phyloP scores from a whole-genome alignment of 2,329 filamentous ascomycete species.

The Sphaerulina populicola region DNA sequence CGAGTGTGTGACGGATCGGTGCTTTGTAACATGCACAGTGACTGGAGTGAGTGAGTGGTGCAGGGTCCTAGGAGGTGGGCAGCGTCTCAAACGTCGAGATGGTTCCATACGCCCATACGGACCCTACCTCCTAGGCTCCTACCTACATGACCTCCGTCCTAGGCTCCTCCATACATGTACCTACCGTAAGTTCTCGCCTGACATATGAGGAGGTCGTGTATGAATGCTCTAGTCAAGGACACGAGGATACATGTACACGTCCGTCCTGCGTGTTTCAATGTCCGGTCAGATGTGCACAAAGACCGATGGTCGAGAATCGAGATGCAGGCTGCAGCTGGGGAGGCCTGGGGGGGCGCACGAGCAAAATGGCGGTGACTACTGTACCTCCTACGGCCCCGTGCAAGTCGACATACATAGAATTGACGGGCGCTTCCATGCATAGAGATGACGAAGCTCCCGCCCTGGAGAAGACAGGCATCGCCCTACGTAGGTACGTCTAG shows the following conservation, averaged over 20 bases:
- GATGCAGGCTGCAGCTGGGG: constrained; percentile 3
- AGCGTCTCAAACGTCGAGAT: constrained; percentile 5
- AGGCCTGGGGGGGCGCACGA: constrained; percentile 4
- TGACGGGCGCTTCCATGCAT: constrained; percentile 11
- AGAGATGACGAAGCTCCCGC: not conserved
- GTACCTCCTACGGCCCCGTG: constrained; percentile 9
- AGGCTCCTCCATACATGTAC: no score
- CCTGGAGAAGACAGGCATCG: not conserved
- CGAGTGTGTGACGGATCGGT: constrained; percentile 1
- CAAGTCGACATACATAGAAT: constrained; percentile 10
- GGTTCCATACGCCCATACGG: no score
- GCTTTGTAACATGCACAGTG: constrained; percentile 2
- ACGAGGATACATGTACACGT: not conserved
- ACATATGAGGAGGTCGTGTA: not conserved
- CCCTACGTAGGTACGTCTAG: no score
- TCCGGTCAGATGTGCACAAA: not conserved
- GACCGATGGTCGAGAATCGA: not conserved
- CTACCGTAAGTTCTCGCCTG: no score
- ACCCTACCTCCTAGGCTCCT: no score
- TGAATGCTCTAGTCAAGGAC: not conserved
- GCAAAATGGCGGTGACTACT: constrained; percentile 12
- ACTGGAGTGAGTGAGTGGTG: no score
- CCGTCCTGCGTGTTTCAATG: not conserved
- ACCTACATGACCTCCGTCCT: no score
- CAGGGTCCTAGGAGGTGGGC: constrained; percentile 7